Percentiles rank a stretch among this genome's conserved stretches.
Evolutionary conservation across 2,329 filamentous ascomycete species (phyloP).

Genomic region (Neopestalotiopsis clavispora): DNA sequence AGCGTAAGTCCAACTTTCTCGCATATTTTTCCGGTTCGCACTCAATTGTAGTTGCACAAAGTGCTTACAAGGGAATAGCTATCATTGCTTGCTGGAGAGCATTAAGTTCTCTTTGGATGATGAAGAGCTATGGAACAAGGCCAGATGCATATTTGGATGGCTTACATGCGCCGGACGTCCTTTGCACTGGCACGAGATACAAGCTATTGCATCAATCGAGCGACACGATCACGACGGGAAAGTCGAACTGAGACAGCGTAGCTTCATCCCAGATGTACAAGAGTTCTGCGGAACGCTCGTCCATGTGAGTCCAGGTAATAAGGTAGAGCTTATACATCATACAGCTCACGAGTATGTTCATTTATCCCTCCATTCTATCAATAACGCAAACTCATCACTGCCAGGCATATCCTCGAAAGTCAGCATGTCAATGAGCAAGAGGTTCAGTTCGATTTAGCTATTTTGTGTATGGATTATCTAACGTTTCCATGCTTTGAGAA

Average conservation of each 20-base stretch:
- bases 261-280: slow-evolving; percentile 31
- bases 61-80: slow-evolving; percentile 26
- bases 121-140: slow-evolving; percentile 27
- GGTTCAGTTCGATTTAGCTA: slow-evolving; percentile 37
- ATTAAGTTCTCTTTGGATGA: slow-evolving; percentile 20
- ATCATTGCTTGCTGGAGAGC: slow-evolving; percentile 31
- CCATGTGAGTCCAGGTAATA: slow-evolving; percentile 33
- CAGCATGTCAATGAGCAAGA: slow-evolving; percentile 26
- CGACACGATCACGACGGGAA: slow-evolving; percentile 10
- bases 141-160: slow-evolving; percentile 43
- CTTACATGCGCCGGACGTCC: slow-evolving; percentile 44
- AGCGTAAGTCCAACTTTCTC: slow-evolving; percentile 18
- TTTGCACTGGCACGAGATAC: slow-evolving; percentile 46
- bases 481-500: slow-evolving; percentile 36
- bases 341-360: slow-evolving; percentile 40
- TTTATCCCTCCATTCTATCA: neutral
- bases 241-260: slow-evolving; percentile 28
- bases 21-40: neutral
- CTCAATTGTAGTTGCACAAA: neutral
- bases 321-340: slow-evolving; percentile 43
- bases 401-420: slow-evolving; percentile 24
- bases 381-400: no score
- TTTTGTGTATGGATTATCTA: slow-evolving; percentile 40
- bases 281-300: slow-evolving; percentile 44
- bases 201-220: slow-evolving; percentile 38